phyloP scores from a whole-genome alignment of 305 asterid genomes.

The Euphrasia arctica region DNA sequence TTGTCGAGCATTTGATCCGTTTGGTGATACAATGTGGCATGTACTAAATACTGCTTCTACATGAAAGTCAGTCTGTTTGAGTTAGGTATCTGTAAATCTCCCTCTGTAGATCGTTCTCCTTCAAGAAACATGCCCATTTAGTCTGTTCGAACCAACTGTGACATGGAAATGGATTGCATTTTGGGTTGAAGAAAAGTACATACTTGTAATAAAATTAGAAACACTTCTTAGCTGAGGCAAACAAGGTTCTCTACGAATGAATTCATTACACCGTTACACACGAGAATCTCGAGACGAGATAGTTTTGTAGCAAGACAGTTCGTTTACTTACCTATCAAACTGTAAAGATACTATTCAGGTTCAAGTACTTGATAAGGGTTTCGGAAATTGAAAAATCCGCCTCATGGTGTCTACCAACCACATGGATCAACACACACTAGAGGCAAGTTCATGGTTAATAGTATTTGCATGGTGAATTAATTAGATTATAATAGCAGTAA shows the following conservation, averaged over 20 bases:
- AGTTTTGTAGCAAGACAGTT: background rate
- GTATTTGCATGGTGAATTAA: background rate
- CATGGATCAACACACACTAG: too few relatives aligned
- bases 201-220: conserved; percentile 8
- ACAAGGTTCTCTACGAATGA: background rate
- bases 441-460: background rate
- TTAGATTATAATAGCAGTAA: background rate
- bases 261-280: too few relatives aligned
- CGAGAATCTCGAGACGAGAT: background rate
- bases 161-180: conserved; percentile 8
- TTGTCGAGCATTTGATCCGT: conserved; percentile 42
- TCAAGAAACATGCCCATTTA: background rate
- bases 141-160: conserved; percentile 1
- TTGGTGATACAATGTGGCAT: conserved; percentile 38
- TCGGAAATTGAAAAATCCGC: too few relatives aligned
- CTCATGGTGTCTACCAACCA: too few relatives aligned
- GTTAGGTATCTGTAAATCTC: conserved; percentile 5
- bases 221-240: background rate
- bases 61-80: conserved; percentile 21
- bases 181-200: conserved; percentile 6
- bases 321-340: background rate
- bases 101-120: background rate
- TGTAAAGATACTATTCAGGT: too few relatives aligned
- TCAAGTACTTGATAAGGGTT: too few relatives aligned
- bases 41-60: conserved; percentile 39